A percentile compares a stretch with the other conserved stretches of the same genome.
These are phyloP conservation scores for Stramenopiles sp. DNA, from an alignment of 352 stramenopile species.

Conservation along the genomic window DNA sequence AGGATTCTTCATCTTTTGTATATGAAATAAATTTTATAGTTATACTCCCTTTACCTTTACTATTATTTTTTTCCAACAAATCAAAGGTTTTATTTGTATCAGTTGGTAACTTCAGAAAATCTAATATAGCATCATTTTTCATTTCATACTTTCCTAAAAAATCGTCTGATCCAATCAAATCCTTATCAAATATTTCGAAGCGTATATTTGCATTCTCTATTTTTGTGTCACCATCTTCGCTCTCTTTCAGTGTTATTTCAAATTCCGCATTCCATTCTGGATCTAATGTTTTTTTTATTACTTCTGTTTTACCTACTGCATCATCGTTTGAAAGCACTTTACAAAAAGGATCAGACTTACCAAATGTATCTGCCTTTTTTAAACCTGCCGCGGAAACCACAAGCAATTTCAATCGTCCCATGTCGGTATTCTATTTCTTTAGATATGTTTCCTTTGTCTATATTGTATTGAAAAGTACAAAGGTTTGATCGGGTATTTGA, in stretches of 20 bases:
- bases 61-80: too few species aligned
- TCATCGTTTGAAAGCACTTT: neutral
- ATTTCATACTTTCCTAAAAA: neutral
- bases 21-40: too few species aligned
- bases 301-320: neutral
- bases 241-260: neutral
- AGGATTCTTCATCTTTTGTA: too few species aligned
- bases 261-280: neutral
- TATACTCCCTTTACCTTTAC: too few species aligned
- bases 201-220: neutral
- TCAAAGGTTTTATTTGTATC: too few species aligned
- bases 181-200: neutral
- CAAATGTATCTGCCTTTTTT: neutral
- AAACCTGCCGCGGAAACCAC: neutral
- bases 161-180: neutral
- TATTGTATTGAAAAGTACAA: too few species aligned
- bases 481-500: too few species aligned
- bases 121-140: too few species aligned
- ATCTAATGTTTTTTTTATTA: neutral
- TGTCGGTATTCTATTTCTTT: too few species aligned
- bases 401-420: too few species aligned
- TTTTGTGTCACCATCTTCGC: neutral
- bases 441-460: too few species aligned
- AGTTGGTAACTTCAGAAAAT: too few species aligned
- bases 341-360: neutral